Base-by-base conservation (phyloP, 352 stramenopile genomes). In the Thraustochytrium striatum region DNA sequence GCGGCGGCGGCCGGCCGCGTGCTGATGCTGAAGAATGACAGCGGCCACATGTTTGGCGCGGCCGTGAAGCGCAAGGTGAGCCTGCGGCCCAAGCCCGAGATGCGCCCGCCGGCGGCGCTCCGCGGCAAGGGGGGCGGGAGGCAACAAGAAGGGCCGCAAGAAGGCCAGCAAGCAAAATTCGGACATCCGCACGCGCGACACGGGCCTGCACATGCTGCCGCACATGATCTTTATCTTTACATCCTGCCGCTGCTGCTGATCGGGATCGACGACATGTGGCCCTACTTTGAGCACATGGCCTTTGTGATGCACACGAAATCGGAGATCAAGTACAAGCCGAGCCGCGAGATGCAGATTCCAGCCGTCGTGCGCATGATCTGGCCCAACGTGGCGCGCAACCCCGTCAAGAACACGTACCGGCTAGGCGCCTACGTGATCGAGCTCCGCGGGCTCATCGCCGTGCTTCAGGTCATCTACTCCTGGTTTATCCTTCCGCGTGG, bases 31-130 rank as follows among this genome's bases (percentile, higher is more conserved):
- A 39, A 43, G 9, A 13, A 43, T 28, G 5, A 9, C 19, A 38
- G 61, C 39, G 65, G 65, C 43, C 13, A 43, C 21, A 43, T 43
- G 0, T 75, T 75, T 75, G 65, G 65, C 32, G 65, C 65, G 8
- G 65, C 65, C n/a, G 28, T 75, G 32, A 75, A 75, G 50, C 65
- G 65, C 43, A 75, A 75, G 35, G 52, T 75, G 11, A 30, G 52
- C n/a, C 52, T 75, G n/a, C 33, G 52, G 8, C 13, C 61, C 13
- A 33, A n/a, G 13, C 28, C 13, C 11, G 33, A 57, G 43, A 13
- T 30, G 19, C 32, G 30, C 1, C 16, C 47, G 25, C 47, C 47
- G 16, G 47, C 47, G 16, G 47, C 16, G 47, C 16, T 25, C 25
- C 16, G 47, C 47, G 16, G 16, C 47, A 16, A 55, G 16, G 16